These are phyloP conservation scores for Didymosphaeria variabile DNA, from an alignment of 2,329 filamentous ascomycete genomes.

Conservation along the genomic window DNA sequence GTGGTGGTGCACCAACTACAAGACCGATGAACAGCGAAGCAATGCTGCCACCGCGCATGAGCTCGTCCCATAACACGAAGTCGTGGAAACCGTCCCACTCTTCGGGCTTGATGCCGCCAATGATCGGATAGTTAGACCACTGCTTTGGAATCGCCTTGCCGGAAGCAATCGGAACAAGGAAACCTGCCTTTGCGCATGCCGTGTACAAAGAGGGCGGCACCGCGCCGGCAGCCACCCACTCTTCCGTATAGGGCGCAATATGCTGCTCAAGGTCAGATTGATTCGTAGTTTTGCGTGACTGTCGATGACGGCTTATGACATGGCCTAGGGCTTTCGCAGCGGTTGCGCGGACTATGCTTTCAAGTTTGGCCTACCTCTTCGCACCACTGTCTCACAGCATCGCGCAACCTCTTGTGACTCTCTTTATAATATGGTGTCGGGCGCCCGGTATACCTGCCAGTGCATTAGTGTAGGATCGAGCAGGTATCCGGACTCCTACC, in stretches of 20 bases:
- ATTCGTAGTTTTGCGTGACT: not conserved
- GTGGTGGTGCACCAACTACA: too few species aligned
- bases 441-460: constrained; percentile 39
- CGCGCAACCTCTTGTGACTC: constrained; percentile 37
- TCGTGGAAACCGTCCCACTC: too few species aligned
- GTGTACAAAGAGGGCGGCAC: not conserved
- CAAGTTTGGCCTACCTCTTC: constrained; percentile 30
- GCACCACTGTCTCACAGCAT: constrained; percentile 41
- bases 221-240: not conserved
- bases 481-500: constrained; percentile 22
- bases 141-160: too few species aligned
- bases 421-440: constrained; percentile 46
- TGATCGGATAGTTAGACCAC: too few species aligned
- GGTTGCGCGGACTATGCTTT: too few species aligned
- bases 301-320: too few species aligned
- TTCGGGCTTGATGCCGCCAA: too few species aligned
- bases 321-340: too few species aligned
- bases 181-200: not conserved
- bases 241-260: not conserved
- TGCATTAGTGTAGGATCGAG: not conserved
- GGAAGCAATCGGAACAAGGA: too few species aligned
- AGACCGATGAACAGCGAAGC: too few species aligned
- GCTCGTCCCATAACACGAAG: too few species aligned
- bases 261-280: not conserved
- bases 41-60: too few species aligned